Base-by-base conservation (phyloP, 2,329 filamentous ascomycete genomes). In the Pezizomycotina sp. region DNA sequence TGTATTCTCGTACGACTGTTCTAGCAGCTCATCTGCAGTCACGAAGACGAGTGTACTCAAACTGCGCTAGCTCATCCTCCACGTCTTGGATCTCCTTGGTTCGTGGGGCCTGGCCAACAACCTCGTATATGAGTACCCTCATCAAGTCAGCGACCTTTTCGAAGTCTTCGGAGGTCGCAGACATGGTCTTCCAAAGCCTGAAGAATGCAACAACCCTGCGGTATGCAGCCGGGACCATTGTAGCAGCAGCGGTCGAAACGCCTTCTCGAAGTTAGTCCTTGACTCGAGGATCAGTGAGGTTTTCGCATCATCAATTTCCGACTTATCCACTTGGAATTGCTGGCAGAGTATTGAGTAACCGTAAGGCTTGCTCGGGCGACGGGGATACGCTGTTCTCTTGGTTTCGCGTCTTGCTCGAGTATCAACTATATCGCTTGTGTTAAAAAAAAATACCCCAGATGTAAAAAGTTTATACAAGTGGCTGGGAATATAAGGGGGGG, bases 161-260 rank as follows among this genome's bases (percentile, higher is more conserved):
- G 52, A 93, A 91, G 56, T 98, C 89, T 36, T 78, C 73, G n/a
- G 69, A 62, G 49, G 79, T 73, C 0, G 89, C 86, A 2, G 77
- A 77, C 1, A 86, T 91, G 1, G 75, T 70, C 58, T 91, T 92
- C 89, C 89, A 98, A 28, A 98, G 56, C 20, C 86, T 71, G 52
- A 95, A 77, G 55, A 95, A 93, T 3, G 81, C 75, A 86, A 77
- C 23, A 98, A 59, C 1, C 78, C 78, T 2, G 82, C 77, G 4
- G 79, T 80, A 56, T 98, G 89, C 27, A 98, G 59, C 20, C 81
- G 69, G 8, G 83, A 84, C 89, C 89, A 98, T 53, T 95, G 86
- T 4, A 98, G 64, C 12, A 98, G 63, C 23, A 95, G 59, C 1
- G 89, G 89, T 30, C 74, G 75, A 61, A 92, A 93, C 4, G 92